Evolutionary conservation across 352 stramenopile species (phyloP).

Genomic region (Pythium utonaiense): DNA sequence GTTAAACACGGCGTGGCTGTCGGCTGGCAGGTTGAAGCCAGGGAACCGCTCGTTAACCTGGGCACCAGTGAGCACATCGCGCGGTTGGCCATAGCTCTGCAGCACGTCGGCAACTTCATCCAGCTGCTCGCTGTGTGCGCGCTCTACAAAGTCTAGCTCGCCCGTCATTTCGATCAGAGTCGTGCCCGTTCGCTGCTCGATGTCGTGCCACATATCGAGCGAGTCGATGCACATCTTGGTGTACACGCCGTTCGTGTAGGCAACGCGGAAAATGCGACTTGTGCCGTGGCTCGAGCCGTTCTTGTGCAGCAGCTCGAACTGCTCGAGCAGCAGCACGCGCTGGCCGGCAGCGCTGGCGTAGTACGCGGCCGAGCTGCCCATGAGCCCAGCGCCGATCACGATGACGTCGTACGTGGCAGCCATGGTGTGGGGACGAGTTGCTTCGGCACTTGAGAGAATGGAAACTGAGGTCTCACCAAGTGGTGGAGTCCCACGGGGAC

Average conservation of each 20-base stretch:
- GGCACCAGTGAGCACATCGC: conserved; percentile 36
- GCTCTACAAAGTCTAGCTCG: conserved; percentile 46
- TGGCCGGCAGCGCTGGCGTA: conserved; percentile 37
- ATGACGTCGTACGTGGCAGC: conserved; percentile 39
- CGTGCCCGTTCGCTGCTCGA: conserved; percentile 35
- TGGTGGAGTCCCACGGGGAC: no score
- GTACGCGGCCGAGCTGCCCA: conserved; percentile 66
- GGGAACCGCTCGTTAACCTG: conserved; percentile 53
- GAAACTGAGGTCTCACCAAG: no score
- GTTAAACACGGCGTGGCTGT: conserved; percentile 46
- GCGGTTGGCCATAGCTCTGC: conserved; percentile 9
- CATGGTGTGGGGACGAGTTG: no score
- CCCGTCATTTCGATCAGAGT: conserved; percentile 59
- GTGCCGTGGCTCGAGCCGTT: conserved; percentile 72
- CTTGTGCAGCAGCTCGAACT: conserved; percentile 57
- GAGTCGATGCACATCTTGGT: conserved; percentile 62
- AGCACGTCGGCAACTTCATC: conserved; percentile 21
- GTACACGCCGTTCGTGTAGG: conserved; percentile 71
- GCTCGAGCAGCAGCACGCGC: conserved; percentile 69
- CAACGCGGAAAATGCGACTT: conserved; percentile 80
- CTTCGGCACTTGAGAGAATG: no score
- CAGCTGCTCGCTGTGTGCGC: conserved; percentile 16
- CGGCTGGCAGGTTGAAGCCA: conserved; percentile 38
- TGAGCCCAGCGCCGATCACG: conserved; percentile 55
- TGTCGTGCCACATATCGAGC: conserved; percentile 51